Conservation (phyloP, 768 basidiomycete genomes). For the Tricholoma sp. region DNA sequence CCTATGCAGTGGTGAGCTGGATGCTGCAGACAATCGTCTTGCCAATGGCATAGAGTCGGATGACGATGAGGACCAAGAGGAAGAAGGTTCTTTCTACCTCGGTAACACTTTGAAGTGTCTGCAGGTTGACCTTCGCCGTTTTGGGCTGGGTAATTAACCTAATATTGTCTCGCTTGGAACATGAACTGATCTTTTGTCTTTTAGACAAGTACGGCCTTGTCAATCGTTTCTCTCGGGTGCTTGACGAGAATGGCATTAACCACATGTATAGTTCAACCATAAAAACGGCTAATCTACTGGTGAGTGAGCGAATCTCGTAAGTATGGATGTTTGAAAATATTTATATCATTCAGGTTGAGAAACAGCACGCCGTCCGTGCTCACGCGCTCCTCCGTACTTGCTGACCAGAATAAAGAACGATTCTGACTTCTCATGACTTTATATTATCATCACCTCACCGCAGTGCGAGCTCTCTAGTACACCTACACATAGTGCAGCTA, state of each 20-base stretch:
- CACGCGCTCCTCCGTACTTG: slow-evolving; percentile 54
- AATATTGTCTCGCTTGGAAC: background rate
- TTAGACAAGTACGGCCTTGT: slow-evolving; percentile 76
- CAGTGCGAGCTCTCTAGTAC: background rate
- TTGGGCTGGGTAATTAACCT: slow-evolving; percentile 54
- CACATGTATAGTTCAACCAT: slow-evolving; percentile 85
- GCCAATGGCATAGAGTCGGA: slow-evolving; percentile 26
- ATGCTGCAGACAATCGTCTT: slow-evolving; percentile 43
- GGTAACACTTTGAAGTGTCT: slow-evolving; percentile 55
- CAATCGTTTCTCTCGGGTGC: slow-evolving; percentile 67
- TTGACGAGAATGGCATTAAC: slow-evolving; percentile 70
- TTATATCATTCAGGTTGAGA: slow-evolving; percentile 40
- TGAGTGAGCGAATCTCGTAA: slow-evolving; percentile 37
- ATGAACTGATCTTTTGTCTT: background rate
- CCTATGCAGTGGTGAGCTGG: slow-evolving; percentile 66
- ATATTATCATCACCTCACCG: background rate
- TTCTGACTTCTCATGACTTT: background rate
- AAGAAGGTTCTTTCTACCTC: slow-evolving; percentile 24
- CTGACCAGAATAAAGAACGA: slow-evolving; percentile 23
- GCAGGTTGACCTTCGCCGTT: slow-evolving; percentile 69
- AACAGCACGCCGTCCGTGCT: slow-evolving; percentile 51
- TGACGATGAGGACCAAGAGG: slow-evolving; percentile 32
- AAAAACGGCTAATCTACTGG: slow-evolving; percentile 76
- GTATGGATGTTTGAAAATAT: background rate
- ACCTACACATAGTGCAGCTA: background rate